Evolutionary conservation across 31 red algal genomes (phyloP), one percentile per base, ranked within the genome.

Genomic region (Asparagopsis taxiformis): DNA sequence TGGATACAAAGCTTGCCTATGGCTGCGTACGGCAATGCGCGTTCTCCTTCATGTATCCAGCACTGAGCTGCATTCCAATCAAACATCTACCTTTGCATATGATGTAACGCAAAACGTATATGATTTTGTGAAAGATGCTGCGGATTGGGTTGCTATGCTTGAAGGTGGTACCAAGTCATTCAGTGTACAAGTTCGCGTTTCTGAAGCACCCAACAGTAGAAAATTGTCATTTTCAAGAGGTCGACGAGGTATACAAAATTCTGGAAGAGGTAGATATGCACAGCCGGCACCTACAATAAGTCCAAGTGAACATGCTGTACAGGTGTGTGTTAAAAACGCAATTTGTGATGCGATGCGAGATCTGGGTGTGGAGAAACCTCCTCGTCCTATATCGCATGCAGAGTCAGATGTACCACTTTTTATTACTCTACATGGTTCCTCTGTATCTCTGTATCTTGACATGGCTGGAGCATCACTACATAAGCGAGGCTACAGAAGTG

Each of bases 401-500:
- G 0, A 32, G 7, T 55, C 73, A 2, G 58, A 77, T 21, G 73
- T 77, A 3, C 60, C 73, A 10, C 58, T 77, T 17, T 77, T 77
- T 55, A 8, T 77, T 2, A 35, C 60, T 3, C 17, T 65, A 26
- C 38, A 65, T 50, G 26, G 39, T 46, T 46, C 41, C 8, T 46
- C 41, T 13, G 13, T 46, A 46, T 46, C 41, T 46, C 13, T 85
- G 31, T 85, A 85, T 59, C 71, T 53, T 17, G 80, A 85, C 55
- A 35, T 85, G 68, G 80, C 57, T 51, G 80, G 80, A 32, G 29
- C 17, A 6, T 74, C 68, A 9, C 31, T 85, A 20, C 80, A 85
- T 55, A 85, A 85, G 50, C 71, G 80, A 31, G 80, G 80, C 1
- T 85, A 75, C 61, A 24, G 68, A 20, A 51, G 56, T 33, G 70